A percentile compares a stretch with the other conserved stretches of the same genome.
Evolutionary conservation across 495 filamentous ascomycete genomes (phyloP).

Genomic region (Neurospora sp.): DNA sequence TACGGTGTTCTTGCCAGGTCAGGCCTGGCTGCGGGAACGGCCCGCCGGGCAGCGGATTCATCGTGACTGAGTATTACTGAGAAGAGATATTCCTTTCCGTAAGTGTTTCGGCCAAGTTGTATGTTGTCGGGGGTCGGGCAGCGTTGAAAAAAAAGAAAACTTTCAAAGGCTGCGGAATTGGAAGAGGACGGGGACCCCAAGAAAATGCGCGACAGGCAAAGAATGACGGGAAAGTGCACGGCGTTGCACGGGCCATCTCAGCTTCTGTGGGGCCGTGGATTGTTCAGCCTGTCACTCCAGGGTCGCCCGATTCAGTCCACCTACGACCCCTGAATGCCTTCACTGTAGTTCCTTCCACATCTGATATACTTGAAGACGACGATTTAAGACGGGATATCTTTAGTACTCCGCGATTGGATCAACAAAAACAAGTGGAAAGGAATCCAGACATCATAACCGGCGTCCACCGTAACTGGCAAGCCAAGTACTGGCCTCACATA

Average conservation of each 20-base stretch:
- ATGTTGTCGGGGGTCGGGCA: not conserved
- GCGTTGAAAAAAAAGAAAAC: not conserved
- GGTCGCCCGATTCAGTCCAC: not conserved
- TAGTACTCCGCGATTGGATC: not conserved
- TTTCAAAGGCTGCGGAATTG: not conserved
- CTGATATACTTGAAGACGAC: not conserved
- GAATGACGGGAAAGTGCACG: not conserved
- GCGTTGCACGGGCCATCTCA: not conserved
- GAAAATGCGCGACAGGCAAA: not conserved
- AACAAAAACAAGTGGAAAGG: not conserved
- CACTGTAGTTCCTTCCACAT: not conserved
- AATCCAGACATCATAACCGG: not conserved
- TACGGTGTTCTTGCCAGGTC: slow-evolving; percentile 76
- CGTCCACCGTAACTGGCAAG: not conserved
- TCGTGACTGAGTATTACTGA: slow-evolving; percentile 21
- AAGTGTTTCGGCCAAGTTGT: not conserved
- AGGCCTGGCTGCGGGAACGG: slow-evolving; percentile 37
- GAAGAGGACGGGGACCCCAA: not conserved
- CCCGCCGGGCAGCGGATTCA: slow-evolving; percentile 54
- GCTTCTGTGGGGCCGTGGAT: not conserved
- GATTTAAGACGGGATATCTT: not conserved
- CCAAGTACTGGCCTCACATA: not conserved
- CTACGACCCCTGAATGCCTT: not conserved
- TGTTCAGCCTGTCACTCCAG: not conserved
- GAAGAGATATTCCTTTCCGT: not conserved